phyloP scores from a whole-genome alignment of 2,329 filamentous ascomycete genomes.

The Fusarium cyanostomum region DNA sequence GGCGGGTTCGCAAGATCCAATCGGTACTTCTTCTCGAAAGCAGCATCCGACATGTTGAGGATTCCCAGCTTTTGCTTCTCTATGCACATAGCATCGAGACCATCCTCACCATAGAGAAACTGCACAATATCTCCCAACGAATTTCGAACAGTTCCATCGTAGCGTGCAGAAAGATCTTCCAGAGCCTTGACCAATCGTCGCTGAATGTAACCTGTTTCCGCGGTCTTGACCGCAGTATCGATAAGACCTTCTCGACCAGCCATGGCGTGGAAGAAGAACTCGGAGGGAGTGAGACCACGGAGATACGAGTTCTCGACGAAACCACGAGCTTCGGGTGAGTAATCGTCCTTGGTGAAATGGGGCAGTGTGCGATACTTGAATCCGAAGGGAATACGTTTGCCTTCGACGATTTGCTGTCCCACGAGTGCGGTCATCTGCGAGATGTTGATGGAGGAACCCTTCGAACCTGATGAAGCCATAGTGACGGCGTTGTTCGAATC shows the following conservation, averaged over 20 bases:
- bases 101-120: conserved; percentile 97
- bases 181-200: conserved; percentile 97
- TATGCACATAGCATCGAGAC: conserved; percentile 90
- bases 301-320: conserved; percentile 99
- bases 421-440: conserved; percentile 99
- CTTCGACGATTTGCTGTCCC: conserved; percentile 97
- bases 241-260: conserved; percentile 99
- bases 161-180: conserved; percentile 97
- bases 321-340: conserved; percentile 94
- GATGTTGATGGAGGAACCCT: conserved; percentile 99
- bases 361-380: conserved; percentile 98
- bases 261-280: conserved; percentile 99
- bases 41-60: conserved; percentile 79
- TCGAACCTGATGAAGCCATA: conserved; percentile 96
- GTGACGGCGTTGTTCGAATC: conserved; percentile 96
- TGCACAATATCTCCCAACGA: conserved; percentile 96
- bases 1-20: conserved; percentile 72
- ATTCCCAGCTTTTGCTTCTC: conserved; percentile 92
- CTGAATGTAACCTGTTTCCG: conserved; percentile 99
- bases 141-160: conserved; percentile 96
- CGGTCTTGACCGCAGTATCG: conserved; percentile 99
- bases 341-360: conserved; percentile 99
- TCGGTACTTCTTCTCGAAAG: conserved; percentile 83
- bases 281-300: conserved; percentile 90
- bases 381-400: conserved; percentile 97